Base-by-base conservation (phyloP, 2,329 filamentous ascomycete genomes). In the Rhynchosporium secalis region DNA sequence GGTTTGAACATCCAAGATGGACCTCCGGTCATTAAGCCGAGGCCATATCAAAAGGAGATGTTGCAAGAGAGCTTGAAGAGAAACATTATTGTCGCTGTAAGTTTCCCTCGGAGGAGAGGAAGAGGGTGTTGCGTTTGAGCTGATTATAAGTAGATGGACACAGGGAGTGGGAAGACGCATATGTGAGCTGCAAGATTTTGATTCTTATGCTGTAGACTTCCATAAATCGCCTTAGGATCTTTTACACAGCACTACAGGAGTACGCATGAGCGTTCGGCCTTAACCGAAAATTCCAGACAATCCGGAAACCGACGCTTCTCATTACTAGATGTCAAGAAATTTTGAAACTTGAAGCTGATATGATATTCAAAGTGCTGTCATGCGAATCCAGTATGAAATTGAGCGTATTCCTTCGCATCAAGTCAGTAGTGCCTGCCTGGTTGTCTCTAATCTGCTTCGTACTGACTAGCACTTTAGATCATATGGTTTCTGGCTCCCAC, bases 401-500 rank as follows among this genome's bases (percentile, higher is more conserved):
- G 68, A 71, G 43, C 56, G 47, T 6, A 64, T 68, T 20, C 63
- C 61, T 40, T 47, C 62, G 10, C 13, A 65, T 20, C 62, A 71
- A 62, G 69, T 67, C 45, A 40, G 12, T 7, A 20, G 20, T 20
- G 20, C 20, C 20, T 20, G 20, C 20, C 20, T 20, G 20, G 20
- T 20, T 20, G 29, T 26, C 13, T 56, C n/a, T 13, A 13, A 45
- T 48, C 13, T 41, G 6, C 9, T 36, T 10, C 33, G 33, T 36
- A 36, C 33, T 36, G 33, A 29, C 64, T 69, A 40, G 62, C 31
- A 8, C 9, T 36, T 72, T 72, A 66, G 85, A 73, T 86, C 3
- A 78, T 90, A 9, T 94, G 90, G 90, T 91, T 93, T 68, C 76
- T 91, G 46, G 83, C 86, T 0, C 89, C 89, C 0, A 92, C 87